These are phyloP conservation scores for Neofusicoccum laricinum DNA, from an alignment of 2,329 filamentous ascomycete species.

Conservation along the genomic window DNA sequence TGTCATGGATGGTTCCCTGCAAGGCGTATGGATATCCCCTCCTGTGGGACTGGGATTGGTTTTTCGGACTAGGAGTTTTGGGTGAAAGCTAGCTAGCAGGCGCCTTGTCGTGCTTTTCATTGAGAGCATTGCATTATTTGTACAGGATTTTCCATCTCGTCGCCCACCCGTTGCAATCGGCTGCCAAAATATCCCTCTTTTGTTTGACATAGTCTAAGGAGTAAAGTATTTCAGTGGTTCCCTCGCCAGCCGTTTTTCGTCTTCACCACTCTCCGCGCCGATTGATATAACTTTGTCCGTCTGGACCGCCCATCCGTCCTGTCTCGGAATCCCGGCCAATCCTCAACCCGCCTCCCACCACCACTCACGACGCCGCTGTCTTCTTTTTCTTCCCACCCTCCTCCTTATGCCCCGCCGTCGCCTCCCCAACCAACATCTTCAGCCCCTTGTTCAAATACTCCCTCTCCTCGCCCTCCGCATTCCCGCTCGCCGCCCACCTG, in stretches of 20 bases:
- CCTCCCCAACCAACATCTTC: constrained; percentile 60
- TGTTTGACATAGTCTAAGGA: background rate
- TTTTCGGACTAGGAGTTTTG: constrained; percentile 4
- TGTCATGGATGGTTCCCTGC: background rate
- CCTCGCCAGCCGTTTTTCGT: background rate
- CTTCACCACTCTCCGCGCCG: no score
- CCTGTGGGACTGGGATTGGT: background rate
- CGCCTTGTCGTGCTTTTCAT: background rate
- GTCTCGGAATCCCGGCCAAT: no score
- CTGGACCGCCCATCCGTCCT: no score
- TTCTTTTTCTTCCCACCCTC: constrained; percentile 22
- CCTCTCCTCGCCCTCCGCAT: constrained; percentile 63
- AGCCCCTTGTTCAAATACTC: constrained; percentile 65
- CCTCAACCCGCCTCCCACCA: no score
- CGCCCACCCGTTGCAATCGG: constrained; percentile 19
- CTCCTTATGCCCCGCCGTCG: constrained; percentile 22
- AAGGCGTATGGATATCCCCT: constrained; percentile 11
- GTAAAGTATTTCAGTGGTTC: background rate
- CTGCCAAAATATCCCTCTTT: background rate
- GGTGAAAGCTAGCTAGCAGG: background rate
- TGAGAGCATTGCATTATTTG: constrained; percentile 18
- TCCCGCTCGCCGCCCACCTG: constrained; percentile 85
- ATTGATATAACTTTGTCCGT: no score
- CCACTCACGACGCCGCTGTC: background rate
- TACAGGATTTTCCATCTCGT: constrained; percentile 25